Evolutionary conservation across 2,329 filamentous ascomycete genomes (phyloP), one percentile per base, ranked within the genome.

Genomic region (Aquanectria penicillioides): DNA sequence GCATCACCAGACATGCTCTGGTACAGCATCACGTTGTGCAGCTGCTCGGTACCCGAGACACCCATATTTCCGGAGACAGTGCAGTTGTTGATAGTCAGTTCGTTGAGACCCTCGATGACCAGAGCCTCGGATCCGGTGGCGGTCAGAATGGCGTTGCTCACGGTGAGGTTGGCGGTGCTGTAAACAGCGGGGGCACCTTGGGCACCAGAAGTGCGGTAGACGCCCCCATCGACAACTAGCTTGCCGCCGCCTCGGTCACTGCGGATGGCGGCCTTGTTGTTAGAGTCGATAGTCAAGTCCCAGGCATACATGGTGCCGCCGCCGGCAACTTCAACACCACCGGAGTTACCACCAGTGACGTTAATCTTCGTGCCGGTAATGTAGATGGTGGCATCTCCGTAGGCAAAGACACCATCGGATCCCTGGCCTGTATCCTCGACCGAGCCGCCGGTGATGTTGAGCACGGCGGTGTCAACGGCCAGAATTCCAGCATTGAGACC

Each of bases 1-100:
- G 58, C 58, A 9, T 61, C 58, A 6, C 58, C 58, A 9, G 58
- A 61, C 58, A 61, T 61, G 43, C 54, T 61, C 54, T 58, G 54
- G 31, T 61, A 61, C 4, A 61, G 22, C 58, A 61, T 61, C 3
- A 61, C 58, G n/a, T 61, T 61, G 48, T 61, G 58, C 1, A 61
- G 54, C 31, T 61, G 22, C 17, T 61, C 47, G 3, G 58, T 61
- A 12, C 58, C 58, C 0, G 41, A 58, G 8, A 38, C 36, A 10
- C 48, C 34, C 58, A 61, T 61, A 7, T 61, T 61, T 26, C 58
- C 58, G 4, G 58, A 53, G 5, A 61, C 58, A 2, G 47, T 58
- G 48, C 58, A 61, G 41, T 61, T 52, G 40, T 57, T 61, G 41
- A 61, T 58, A 22, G 58, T 58, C 9, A 61, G 17, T 20, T 61